Percentiles rank a stretch among this genome's conserved stretches.
These are phyloP conservation scores for Pilatotrama ljubarskyi DNA, from an alignment of 768 basidiomycete genomes.

Conservation along the genomic window DNA sequence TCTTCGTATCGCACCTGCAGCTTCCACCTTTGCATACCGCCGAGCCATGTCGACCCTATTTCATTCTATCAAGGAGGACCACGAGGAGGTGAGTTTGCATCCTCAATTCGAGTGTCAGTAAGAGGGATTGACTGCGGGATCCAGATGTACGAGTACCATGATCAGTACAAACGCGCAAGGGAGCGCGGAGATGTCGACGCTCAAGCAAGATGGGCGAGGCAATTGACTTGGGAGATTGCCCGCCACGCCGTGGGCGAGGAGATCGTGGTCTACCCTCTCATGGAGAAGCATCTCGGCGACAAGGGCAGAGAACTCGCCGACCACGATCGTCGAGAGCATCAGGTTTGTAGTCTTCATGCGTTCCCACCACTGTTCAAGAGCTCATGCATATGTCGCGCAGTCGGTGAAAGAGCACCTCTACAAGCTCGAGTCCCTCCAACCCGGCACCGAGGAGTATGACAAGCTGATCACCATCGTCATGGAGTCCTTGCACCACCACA, in stretches of 20 bases:
- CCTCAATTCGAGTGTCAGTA: no score
- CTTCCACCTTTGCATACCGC: not conserved
- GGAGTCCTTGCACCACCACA: slow-evolving; percentile 51
- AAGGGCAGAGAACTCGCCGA: slow-evolving; percentile 52
- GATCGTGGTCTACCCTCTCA: slow-evolving; percentile 61
- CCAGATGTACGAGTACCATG: slow-evolving; percentile 62
- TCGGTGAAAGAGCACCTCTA: slow-evolving; percentile 43
- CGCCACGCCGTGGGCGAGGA: slow-evolving; percentile 64
- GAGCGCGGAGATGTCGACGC: slow-evolving; percentile 43
- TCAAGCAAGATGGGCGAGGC: slow-evolving; percentile 54
- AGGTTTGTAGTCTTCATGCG: slow-evolving; percentile 34
- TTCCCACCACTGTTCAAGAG: not conserved
- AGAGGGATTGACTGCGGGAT: no score
- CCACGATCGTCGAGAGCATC: slow-evolving; percentile 57
- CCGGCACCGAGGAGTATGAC: slow-evolving; percentile 47
- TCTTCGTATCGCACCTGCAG: not conserved
- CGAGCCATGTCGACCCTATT: slow-evolving; percentile 37
- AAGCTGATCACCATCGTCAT: slow-evolving; percentile 45
- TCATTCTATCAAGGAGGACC: slow-evolving; percentile 49
- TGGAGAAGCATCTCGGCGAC: slow-evolving; percentile 56
- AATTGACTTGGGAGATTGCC: slow-evolving; percentile 61
- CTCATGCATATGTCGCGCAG: slow-evolving; percentile 17
- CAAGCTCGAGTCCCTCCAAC: slow-evolving; percentile 45
- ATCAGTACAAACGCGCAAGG: slow-evolving; percentile 42
- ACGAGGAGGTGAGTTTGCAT: slow-evolving; percentile 41